Evolutionary conservation across 2,329 filamentous ascomycete species (phyloP).

Genomic region (Aspergillus sp.): DNA sequence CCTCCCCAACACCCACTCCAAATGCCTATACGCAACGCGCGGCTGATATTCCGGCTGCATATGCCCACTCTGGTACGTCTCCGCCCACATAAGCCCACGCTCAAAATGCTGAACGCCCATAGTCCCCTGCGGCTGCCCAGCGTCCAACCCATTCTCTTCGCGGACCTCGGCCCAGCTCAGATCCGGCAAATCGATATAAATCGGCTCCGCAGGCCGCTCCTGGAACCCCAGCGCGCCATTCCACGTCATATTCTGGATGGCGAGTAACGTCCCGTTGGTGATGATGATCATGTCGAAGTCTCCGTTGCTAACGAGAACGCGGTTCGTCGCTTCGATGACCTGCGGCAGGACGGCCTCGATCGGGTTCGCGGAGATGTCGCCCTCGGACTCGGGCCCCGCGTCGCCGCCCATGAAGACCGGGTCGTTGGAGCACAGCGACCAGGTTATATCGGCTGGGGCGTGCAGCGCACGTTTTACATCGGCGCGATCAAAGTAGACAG

Average conservation of each 20-base stretch:
- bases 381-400: slow-evolving; percentile 41
- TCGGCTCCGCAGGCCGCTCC: slow-evolving; percentile 60
- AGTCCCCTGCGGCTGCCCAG: slow-evolving; percentile 66
- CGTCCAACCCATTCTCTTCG: slow-evolving; percentile 64
- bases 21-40: slow-evolving; percentile 68
- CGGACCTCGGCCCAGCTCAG: slow-evolving; percentile 58
- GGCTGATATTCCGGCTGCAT: slow-evolving; percentile 68
- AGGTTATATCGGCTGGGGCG: slow-evolving; percentile 50
- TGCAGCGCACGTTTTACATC: slow-evolving; percentile 73
- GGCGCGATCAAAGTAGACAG: slow-evolving; percentile 71
- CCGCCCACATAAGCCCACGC: slow-evolving; percentile 73
- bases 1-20: slow-evolving; percentile 49
- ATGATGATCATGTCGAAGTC: slow-evolving; percentile 73
- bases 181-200: slow-evolving; percentile 45
- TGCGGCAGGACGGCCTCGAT: slow-evolving; percentile 54
- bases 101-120: slow-evolving; percentile 75
- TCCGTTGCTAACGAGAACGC: slow-evolving; percentile 76
- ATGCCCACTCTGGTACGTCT: slow-evolving; percentile 42
- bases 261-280: slow-evolving; percentile 71
- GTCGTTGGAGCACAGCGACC: slow-evolving; percentile 40
- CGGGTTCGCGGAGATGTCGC: slow-evolving; percentile 55
- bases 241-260: slow-evolving; percentile 85
- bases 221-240: slow-evolving; percentile 74
- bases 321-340: slow-evolving; percentile 61
- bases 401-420: slow-evolving; percentile 51